Percentiles rank a stretch among this genome's conserved stretches.
Conservation (phyloP, 306 rosid genomes). For the Sechiopsis laciniata region DNA sequence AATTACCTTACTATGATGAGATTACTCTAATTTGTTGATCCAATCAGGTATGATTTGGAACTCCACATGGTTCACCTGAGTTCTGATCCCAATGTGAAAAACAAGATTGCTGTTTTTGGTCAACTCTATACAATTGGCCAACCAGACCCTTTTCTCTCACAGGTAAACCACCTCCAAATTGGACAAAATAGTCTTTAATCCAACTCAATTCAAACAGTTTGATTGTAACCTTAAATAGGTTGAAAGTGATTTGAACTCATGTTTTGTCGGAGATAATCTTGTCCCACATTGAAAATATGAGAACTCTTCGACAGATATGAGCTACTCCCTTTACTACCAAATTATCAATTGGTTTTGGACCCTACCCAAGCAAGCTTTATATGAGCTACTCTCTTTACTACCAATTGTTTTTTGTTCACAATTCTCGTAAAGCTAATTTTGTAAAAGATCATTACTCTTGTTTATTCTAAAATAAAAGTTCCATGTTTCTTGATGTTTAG, state of each 20-base stretch:
- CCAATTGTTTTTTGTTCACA: not conserved
- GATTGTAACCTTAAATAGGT: not conserved
- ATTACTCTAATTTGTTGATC: not conserved
- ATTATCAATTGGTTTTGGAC: too few relatives aligned
- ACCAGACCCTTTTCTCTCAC: constrained; percentile 39
- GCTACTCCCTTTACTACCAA: too few relatives aligned
- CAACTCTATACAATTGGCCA: constrained; percentile 46
- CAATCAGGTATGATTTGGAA: constrained; percentile 60
- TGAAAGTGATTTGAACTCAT: too few relatives aligned
- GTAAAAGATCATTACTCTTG: not conserved
- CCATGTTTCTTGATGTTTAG: constrained; percentile 26
- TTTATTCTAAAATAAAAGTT: not conserved
- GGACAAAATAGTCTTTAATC: not conserved
- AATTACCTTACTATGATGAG: not conserved
- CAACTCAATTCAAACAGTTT: not conserved
- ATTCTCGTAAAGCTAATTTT: not conserved
- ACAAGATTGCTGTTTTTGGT: constrained; percentile 45
- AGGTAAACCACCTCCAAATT: constrained; percentile 35
- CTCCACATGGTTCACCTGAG: constrained; percentile 61
- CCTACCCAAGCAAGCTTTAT: too few relatives aligned
- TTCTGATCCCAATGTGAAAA: constrained; percentile 21
- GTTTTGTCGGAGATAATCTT: too few relatives aligned
- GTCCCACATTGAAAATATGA: too few relatives aligned
- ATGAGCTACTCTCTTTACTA: too few relatives aligned
- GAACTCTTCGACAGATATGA: too few relatives aligned